Evolutionary conservation across 2,329 filamentous ascomycete species (phyloP), one percentile per base, ranked within the genome.

Genomic region (Fusarium nurragi): DNA sequence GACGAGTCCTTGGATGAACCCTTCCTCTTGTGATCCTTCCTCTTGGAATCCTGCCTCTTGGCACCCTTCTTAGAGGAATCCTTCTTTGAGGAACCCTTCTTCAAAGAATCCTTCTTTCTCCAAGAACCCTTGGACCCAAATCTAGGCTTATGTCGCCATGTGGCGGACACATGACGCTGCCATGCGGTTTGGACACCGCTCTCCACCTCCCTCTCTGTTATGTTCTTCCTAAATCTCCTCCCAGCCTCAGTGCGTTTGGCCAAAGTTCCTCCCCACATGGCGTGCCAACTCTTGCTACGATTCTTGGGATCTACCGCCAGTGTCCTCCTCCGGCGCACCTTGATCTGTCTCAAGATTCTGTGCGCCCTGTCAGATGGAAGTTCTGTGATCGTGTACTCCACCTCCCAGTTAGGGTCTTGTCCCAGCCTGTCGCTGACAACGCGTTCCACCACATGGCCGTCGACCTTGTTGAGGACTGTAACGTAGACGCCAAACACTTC

Each of bases 321-420:
- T 0, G 78, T 76, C 26, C 79, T 79, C 41, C 76, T 78, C 13
- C 92, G 85, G 16, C 90, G 83, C 5, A 70, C 75, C 73, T 87
- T 86, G 56, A 87, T 80, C 47, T 82, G 78, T 2, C 72, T 38
- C 74, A 93, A 93, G 22, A 90, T 75, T 1, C 54, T 76, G 59
- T 75, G 76, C 2, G 84, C 86, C 11, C 80, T 78, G 0, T 74
- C 63, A 4, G 68, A 64, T 0, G 76, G 49, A 3, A 93, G 79
- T 65, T 94, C 90, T 41, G 84, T 83, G 44, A 97, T 78, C 32
- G 88, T 83, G 76, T 97, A 97, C 69, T 95, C 87, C n/a, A 97
- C 80, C 1, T 79, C 75, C 94, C 94, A 97, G 18, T 34, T 12
- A 8, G 6, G 25, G 5, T 54, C 23, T n/a, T 52, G 21, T 14